Evolutionary conservation across 2,329 filamentous ascomycete genomes (phyloP).

Genomic region (Periglandula ipomoeae): DNA sequence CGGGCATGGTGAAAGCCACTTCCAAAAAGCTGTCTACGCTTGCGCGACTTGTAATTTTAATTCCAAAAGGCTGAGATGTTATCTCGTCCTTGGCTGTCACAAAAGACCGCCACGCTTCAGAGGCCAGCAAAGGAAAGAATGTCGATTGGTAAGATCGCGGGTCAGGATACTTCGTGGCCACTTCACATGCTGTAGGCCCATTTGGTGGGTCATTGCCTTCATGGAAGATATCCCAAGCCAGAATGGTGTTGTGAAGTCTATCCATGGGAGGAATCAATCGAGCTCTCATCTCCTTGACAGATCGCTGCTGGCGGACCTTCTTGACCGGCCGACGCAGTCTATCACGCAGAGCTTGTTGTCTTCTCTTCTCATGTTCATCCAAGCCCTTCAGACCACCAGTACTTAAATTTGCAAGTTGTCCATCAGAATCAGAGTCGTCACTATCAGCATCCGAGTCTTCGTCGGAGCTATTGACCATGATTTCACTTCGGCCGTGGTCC

Average conservation of each 20-base stretch:
- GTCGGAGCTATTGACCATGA: slow-evolving; percentile 83
- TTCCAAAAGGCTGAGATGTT: slow-evolving; percentile 69
- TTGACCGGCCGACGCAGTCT: slow-evolving; percentile 65
- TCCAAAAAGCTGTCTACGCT: slow-evolving; percentile 91
- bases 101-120: slow-evolving; percentile 94
- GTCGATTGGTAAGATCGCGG: slow-evolving; percentile 76
- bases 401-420: slow-evolving; percentile 37
- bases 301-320: slow-evolving; percentile 71
- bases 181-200: slow-evolving; percentile 61
- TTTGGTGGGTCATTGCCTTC: slow-evolving; percentile 77
- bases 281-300: slow-evolving; percentile 88
- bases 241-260: slow-evolving; percentile 71
- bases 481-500: slow-evolving; percentile 72
- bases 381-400: slow-evolving; percentile 38
- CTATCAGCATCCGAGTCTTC: slow-evolving; percentile 64
- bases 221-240: slow-evolving; percentile 94
- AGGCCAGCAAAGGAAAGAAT: slow-evolving; percentile 80
- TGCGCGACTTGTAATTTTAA: slow-evolving; percentile 80
- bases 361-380: slow-evolving; percentile 36
- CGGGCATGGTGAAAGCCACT: slow-evolving; percentile 73
- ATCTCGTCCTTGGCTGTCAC: slow-evolving; percentile 83
- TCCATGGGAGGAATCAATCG: slow-evolving; percentile 85
- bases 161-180: slow-evolving; percentile 69
- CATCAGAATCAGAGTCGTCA: slow-evolving; percentile 44
- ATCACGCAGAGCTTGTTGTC: slow-evolving; percentile 40